Base-by-base conservation (phyloP, 225 moss, liverwort and hornwort genomes). In the Anthoceros angustus region DNA sequence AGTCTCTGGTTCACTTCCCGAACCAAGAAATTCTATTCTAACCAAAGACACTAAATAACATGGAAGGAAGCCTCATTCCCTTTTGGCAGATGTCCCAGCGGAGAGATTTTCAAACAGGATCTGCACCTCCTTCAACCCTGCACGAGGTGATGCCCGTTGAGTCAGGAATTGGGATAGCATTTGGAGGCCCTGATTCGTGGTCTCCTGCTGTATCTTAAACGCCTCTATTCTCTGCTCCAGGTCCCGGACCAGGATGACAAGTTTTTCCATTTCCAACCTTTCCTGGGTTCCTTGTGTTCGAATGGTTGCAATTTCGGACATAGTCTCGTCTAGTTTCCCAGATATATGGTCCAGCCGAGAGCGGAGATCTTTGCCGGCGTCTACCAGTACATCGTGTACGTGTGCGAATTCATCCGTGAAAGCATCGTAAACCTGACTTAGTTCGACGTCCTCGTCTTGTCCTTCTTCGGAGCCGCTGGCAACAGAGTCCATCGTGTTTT, bases 361-460 rank as follows among this genome's bases (percentile, higher is more conserved):
- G 5, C 23, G 18, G n/a, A 55, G 23, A 23, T 55, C 55, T 55
- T 55, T 55, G 55, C 55, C 23, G 6, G 55, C 55, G 23, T 55
- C 55, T 15, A 23, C 14, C 1, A 55, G 18, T 18, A 12, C 55
- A 20, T 55, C 55, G 55, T 55, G 55, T 5, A 55, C 55, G n/a
- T 55, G 55, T 32, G 32, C 32, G 4, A 32, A 32, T 32, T 32
- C 32, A 20, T 55, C 55, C 7, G 8, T 55, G 16, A 55, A 23
- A 55, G 55, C 55, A 55, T 55, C 55, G 55, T 55, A 23, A 55
- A 55, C 55, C 55, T 55, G 55, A 15, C 55, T 23, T 9, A 55
- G 55, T 20, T 55, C 55, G 0, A 18, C 55, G 18, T 55, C 55
- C 18, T 55, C 55, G 6, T 55, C 55, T 2, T 18, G n/a, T 2